Conservation (phyloP, 116 monocot genomes). For the Phalaenopsis hybrid region DNA sequence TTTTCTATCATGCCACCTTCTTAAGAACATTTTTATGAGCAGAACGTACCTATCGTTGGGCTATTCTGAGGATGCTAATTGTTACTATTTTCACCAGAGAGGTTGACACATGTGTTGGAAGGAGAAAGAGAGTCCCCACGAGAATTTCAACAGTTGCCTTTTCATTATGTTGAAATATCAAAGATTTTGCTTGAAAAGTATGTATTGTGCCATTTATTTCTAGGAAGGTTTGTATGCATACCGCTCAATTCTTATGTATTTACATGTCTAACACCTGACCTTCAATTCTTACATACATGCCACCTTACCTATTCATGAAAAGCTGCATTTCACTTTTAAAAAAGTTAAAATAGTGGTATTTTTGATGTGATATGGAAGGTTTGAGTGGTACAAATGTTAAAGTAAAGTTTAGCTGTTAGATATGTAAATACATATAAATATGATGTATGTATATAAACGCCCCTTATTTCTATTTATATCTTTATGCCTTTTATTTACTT, state of each 20-base stretch:
- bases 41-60: neutral
- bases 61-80: neutral
- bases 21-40: neutral
- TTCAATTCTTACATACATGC: no score
- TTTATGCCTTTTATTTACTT: neutral
- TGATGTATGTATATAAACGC: no score
- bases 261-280: no score
- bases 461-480: neutral
- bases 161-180: slow-evolving; percentile 97
- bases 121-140: slow-evolving; percentile 89
- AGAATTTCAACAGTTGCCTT: slow-evolving; percentile 93
- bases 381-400: no score
- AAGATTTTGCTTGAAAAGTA: slow-evolving; percentile 89
- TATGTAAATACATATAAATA: no score
- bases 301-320: no score
- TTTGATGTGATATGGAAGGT: no score
- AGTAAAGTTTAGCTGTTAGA: no score
- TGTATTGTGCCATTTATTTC: slow-evolving; percentile 7
- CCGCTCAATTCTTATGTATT: no score
- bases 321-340: no score
- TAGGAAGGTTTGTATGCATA: no score
- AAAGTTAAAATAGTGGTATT: no score
- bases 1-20: neutral
- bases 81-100: slow-evolving; percentile 36
- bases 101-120: slow-evolving; percentile 79